Conservation (phyloP, 495 filamentous ascomycete genomes). For the Daldinia vernicosa region DNA sequence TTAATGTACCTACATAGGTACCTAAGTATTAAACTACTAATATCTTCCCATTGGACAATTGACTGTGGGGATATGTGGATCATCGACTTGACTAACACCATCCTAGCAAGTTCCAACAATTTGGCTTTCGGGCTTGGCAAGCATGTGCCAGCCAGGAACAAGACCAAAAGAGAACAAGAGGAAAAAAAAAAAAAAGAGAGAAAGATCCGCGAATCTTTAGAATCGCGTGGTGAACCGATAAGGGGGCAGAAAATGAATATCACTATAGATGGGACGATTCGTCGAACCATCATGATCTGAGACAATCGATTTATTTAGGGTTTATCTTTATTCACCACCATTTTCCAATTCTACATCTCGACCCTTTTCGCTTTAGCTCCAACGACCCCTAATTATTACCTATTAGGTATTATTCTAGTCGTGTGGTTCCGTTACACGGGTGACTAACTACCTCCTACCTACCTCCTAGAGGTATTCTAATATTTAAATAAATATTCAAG, state of each 20-base stretch:
- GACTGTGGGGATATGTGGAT: conserved; percentile 16
- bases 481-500: conserved; percentile 27
- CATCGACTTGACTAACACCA: neutral
- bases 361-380: conserved; percentile 16
- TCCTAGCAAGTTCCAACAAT: conserved; percentile 23
- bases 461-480: no score
- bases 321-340: neutral
- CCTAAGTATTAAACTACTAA: no score
- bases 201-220: conserved; percentile 1
- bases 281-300: conserved; percentile 45
- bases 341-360: neutral
- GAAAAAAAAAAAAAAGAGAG: conserved; percentile 5
- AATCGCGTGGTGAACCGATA: conserved; percentile 18
- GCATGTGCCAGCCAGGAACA: conserved; percentile 31
- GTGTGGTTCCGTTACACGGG: neutral
- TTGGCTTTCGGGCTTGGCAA: conserved; percentile 30
- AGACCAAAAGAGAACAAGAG: neutral
- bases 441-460: no score
- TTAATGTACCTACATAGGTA: no score
- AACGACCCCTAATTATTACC: conserved; percentile 18
- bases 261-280: conserved; percentile 36
- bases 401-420: neutral
- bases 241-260: conserved; percentile 41
- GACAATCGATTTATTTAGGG: conserved; percentile 10
- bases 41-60: conserved; percentile 16